A percentile compares a stretch with the other conserved stretches of the same genome.
phyloP scores from a whole-genome alignment of 23 red algal genomes.

The Cyanidiococcus yangmingshanensis region DNA sequence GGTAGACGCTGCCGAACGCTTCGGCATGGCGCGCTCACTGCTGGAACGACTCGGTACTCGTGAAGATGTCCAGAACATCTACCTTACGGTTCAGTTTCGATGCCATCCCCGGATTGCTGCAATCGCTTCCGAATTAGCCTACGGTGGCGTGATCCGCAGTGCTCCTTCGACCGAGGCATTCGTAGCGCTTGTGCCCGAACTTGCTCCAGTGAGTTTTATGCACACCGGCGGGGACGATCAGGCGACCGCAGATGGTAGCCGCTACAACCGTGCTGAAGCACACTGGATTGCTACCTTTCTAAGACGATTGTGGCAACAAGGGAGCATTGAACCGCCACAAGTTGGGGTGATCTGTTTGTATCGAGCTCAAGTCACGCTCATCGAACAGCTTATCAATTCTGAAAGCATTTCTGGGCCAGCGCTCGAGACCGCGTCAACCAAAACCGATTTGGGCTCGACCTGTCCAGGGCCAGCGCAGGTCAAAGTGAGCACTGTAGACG shows the following conservation, averaged over 20 bases:
- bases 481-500: slow-evolving; percentile 47
- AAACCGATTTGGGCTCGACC: not conserved
- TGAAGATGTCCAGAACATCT: not conserved
- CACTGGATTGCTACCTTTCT: not conserved
- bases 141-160: not conserved
- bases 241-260: not conserved
- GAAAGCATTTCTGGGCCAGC: not conserved
- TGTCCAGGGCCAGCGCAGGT: not conserved
- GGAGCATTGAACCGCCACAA: not conserved
- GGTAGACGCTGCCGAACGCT: not conserved
- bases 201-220: not conserved
- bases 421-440: not conserved
- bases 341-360: slow-evolving; percentile 17
- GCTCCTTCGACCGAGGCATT: not conserved
- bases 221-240: not conserved
- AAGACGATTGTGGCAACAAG: not conserved
- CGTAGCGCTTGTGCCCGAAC: not conserved
- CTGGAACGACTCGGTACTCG: not conserved
- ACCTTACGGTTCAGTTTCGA: not conserved
- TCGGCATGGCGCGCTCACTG: not conserved
- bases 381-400: not conserved
- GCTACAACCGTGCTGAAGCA: not conserved
- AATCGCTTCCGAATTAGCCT: slow-evolving; percentile 11
- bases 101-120: slow-evolving; percentile 15
- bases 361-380: not conserved